Evolutionary conservation across 495 filamentous ascomycete genomes (phyloP).

Genomic region (Talaromyces stipitatus): DNA sequence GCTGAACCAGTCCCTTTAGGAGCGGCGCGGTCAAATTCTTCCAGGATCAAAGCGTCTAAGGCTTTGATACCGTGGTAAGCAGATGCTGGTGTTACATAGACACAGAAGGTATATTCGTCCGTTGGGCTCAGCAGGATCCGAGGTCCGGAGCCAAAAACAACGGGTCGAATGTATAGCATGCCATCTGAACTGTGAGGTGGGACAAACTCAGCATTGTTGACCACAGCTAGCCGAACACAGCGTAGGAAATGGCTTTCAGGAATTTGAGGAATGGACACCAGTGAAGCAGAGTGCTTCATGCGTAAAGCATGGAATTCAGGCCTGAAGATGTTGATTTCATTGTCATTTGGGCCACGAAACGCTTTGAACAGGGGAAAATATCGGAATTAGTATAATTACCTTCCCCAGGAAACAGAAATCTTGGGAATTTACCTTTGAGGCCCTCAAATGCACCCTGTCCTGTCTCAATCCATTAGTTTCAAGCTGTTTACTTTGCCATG

Average conservation of each 20-base stretch:
- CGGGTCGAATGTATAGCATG: conserved; percentile 79
- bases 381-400: no score
- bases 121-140: conserved; percentile 74
- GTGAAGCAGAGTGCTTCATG: conserved; percentile 66
- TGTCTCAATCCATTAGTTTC: no score
- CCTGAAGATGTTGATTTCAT: conserved; percentile 70
- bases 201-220: conserved; percentile 77
- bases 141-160: conserved; percentile 72
- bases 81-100: conserved; percentile 76
- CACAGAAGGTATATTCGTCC: conserved; percentile 79
- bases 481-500: no score
- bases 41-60: conserved; percentile 69
- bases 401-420: no score
- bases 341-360: conserved; percentile 63
- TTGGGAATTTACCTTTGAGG: no score
- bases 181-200: conserved; percentile 76
- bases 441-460: no score
- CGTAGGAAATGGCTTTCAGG: conserved; percentile 64
- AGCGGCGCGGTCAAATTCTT: conserved; percentile 67
- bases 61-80: conserved; percentile 83
- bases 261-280: conserved; percentile 69
- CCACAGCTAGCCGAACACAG: conserved; percentile 67
- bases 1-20: conserved; percentile 66
- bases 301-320: conserved; percentile 71
- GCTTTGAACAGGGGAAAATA: no score